These are phyloP conservation scores for Miscanthus lutarioriparius DNA, from an alignment of 176 grass and related monocot species.

Conservation along the genomic window DNA sequence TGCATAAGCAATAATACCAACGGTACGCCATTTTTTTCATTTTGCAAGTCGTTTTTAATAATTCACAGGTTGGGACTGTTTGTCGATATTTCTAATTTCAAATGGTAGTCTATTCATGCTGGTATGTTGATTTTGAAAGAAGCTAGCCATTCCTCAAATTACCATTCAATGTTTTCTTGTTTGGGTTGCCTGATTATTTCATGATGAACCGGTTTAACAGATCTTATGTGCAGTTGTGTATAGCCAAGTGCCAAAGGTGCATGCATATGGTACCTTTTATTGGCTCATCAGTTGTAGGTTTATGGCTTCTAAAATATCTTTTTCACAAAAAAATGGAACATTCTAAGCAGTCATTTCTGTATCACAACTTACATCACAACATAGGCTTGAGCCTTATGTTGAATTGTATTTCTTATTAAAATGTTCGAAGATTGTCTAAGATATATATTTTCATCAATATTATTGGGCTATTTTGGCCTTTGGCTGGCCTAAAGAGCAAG, in stretches of 20 bases:
- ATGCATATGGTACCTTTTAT: background rate
- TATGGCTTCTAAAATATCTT: slow-evolving; percentile 1
- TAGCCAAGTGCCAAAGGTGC: background rate
- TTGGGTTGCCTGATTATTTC: background rate
- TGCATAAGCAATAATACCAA: slow-evolving; percentile 73
- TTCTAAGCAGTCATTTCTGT: background rate
- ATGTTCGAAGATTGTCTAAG: background rate
- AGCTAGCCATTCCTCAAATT: background rate
- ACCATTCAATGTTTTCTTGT: background rate
- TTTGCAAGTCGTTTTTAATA: background rate
- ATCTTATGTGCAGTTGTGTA: background rate
- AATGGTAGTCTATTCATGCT: background rate
- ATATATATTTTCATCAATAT: background rate
- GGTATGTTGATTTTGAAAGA: background rate
- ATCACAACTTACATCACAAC: background rate
- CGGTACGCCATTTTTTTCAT: slow-evolving; percentile 50
- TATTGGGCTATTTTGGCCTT: background rate
- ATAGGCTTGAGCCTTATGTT: background rate
- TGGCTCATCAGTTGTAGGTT: background rate
- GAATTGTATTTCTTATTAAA: background rate
- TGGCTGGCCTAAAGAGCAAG: background rate
- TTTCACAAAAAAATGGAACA: background rate
- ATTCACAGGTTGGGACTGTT: background rate
- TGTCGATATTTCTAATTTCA: background rate
- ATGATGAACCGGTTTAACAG: background rate